Percentiles rank a stretch among this genome's conserved stretches.
phyloP scores from a whole-genome alignment of 345 rosid species.

The Hibiscus tridactylites region DNA sequence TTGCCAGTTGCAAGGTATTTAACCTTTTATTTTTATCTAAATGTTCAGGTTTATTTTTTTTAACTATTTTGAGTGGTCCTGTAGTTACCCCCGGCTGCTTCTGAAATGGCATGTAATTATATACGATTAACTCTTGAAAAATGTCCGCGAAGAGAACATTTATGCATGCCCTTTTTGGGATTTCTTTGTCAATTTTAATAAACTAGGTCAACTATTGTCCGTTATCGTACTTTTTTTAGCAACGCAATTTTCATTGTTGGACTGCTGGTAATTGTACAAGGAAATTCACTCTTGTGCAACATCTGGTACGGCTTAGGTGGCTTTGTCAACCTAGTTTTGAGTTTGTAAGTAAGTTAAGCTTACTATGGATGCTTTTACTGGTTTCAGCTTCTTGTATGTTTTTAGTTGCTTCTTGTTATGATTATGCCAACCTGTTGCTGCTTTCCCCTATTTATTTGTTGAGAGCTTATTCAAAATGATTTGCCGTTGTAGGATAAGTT shows the following conservation, averaged over 20 bases:
- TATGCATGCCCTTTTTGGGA: too few species aligned
- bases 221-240: not conserved
- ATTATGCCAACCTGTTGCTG: not conserved
- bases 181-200: not conserved
- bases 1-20: slow-evolving; percentile 65
- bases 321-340: not conserved
- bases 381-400: not conserved
- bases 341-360: not conserved
- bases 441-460: not conserved
- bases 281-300: not conserved
- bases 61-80: not conserved
- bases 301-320: not conserved
- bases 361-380: slow-evolving; percentile 1
- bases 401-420: not conserved
- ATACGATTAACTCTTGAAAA: not conserved
- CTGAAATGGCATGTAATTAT: not conserved
- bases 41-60: not conserved
- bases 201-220: not conserved
- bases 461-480: slow-evolving; percentile 1
- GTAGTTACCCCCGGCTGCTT: not conserved
- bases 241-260: not conserved
- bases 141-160: not conserved
- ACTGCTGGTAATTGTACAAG: not conserved
- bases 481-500: slow-evolving; percentile 55
- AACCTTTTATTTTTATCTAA: not conserved